Percentiles rank a stretch among this genome's conserved stretches.
These are phyloP conservation scores for Scedosporium dehoogii DNA, from an alignment of 2,329 filamentous ascomycete species.

Conservation along the genomic window DNA sequence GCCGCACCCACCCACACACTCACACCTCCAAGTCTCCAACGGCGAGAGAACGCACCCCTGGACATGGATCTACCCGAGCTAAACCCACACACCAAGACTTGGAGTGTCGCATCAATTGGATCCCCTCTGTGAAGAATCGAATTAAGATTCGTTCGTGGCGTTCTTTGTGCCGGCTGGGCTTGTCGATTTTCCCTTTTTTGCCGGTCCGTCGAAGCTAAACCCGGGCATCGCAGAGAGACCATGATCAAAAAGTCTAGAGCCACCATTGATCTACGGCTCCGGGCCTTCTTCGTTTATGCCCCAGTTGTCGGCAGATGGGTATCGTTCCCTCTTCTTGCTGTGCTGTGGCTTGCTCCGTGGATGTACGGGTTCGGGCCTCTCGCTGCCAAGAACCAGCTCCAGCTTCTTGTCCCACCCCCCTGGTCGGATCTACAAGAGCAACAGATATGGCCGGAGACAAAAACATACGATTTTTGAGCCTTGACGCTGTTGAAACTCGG, in stretches of 20 bases:
- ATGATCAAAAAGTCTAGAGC: neutral
- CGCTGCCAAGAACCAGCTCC: neutral
- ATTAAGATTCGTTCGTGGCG: too few relatives aligned
- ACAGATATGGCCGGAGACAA: neutral
- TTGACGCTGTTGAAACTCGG: constrained; percentile 5
- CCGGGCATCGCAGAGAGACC: too few relatives aligned
- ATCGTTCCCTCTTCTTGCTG: neutral
- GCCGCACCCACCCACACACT: constrained; percentile 3
- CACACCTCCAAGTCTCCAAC: too few relatives aligned
- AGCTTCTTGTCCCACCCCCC: neutral
- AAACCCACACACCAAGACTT: neutral
- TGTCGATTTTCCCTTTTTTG: too few relatives aligned
- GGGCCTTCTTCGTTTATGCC: neutral
- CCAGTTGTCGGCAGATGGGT: neutral
- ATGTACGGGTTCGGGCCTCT: neutral
- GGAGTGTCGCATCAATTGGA: neutral
- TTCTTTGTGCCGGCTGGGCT: too few relatives aligned
- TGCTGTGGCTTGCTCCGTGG: neutral
- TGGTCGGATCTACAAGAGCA: neutral
- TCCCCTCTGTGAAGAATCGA: neutral
- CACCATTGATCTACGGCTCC: too few relatives aligned
- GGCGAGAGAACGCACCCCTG: too few relatives aligned
- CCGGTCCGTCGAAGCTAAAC: too few relatives aligned
- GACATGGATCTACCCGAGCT: neutral
- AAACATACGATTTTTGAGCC: constrained; percentile 5